Base-by-base conservation (phyloP, 2,329 filamentous ascomycete genomes). In the Byssothecium circinans region DNA sequence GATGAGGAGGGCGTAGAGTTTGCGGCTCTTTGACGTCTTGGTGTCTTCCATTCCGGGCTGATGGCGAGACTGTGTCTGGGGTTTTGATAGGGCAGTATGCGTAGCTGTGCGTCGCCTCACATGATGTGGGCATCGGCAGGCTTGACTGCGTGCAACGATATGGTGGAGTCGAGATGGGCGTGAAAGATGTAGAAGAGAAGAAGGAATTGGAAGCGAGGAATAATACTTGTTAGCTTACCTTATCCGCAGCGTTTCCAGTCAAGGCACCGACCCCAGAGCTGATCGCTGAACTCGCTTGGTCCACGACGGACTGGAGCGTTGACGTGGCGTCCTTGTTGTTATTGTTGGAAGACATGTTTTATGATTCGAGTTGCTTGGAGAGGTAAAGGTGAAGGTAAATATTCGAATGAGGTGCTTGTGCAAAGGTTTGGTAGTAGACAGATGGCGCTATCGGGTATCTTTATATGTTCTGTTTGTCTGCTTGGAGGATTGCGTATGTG, bases 221-320 rank as follows among this genome's bases (percentile, higher is more conserved):
- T 5, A 36, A 36, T n/a, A n/a, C 4, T 4, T 14, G 4, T 54
- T 25, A 41, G 44, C 50, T 22, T 69, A 81, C 80, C 73, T 89
- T 78, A 62, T 92, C 85, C 52, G 78, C 77, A 2, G 79, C 78
- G 76, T 75, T 89, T 61, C 90, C 91, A 8, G 88, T 91, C 46
- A 95, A 52, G 52, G 77, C 81, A 55, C 89, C 89, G 41, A 94
- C 61, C 41, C 80, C 83, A 53, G 80, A 86, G 74, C 95, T 89
- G 43, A 85, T 81, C 45, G 84, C 78, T 58, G 88, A 89, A 30
- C 84, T 80, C 62, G 87, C 88, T 12, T 81, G 81, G 79, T 91
- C 68, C 41, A 71, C 54, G 53, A 68, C 62, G 47, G 88, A 87
- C 79, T 92, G 82, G 65, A 91, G 80, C 55, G 91, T 94, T 54